Conservation (phyloP, 495 filamentous ascomycete genomes). For the Penicillium longicatenatum region DNA sequence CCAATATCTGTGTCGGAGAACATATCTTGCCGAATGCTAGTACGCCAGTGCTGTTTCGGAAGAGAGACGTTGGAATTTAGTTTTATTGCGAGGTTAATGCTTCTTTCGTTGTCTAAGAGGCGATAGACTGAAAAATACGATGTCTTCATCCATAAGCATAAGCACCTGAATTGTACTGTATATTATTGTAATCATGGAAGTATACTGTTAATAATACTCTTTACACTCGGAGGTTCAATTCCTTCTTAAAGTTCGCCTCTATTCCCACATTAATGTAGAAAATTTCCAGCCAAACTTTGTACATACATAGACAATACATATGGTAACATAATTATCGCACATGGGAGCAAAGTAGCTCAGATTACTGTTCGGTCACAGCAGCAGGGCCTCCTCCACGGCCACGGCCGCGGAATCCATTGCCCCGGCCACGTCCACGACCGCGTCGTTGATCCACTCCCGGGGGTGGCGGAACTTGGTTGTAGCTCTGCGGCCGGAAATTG, state of each 20-base stretch:
- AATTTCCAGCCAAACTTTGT: conserved; percentile 3
- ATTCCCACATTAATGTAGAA: not conserved
- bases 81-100: not conserved
- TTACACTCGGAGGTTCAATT: not conserved
- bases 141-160: not conserved
- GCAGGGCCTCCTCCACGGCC: conserved; percentile 33
- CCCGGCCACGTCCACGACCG: conserved; percentile 54
- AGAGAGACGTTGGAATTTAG: conserved; percentile 15
- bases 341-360: not conserved
- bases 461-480: conserved; percentile 80
- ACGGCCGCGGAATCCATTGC: conserved; percentile 29
- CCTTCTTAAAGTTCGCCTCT: not conserved
- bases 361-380: conserved; percentile 12
- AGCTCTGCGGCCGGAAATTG: conserved; percentile 60
- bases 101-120: too few relatives aligned
- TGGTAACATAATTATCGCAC: not conserved
- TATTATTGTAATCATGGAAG: not conserved
- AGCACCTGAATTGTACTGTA: not conserved
- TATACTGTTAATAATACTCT: not conserved
- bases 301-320: conserved; percentile 5
- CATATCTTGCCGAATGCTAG: conserved; percentile 32
- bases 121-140: too few relatives aligned
- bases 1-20: conserved; percentile 33
- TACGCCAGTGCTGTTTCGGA: conserved; percentile 31
- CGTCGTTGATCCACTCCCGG: conserved; percentile 61